Conservation (phyloP, 2,329 filamentous ascomycete genomes). For the Phaeosphaeria sp. region DNA sequence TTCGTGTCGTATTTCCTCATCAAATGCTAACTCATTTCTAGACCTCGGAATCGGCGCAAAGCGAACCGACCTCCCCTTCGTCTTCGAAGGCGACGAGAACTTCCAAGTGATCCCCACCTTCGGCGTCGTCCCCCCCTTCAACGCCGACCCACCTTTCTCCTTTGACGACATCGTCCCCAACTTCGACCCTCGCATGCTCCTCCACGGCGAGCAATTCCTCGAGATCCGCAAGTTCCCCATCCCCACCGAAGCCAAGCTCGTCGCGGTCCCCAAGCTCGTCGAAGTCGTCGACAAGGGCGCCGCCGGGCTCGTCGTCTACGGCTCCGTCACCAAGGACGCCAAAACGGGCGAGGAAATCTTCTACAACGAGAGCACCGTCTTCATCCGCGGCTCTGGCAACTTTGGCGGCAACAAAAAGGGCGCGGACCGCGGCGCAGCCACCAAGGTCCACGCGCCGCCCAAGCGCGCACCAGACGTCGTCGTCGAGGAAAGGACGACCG, state of each 20-base stretch:
- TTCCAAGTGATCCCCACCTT: constrained; percentile 97
- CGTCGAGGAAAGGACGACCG: constrained; percentile 82
- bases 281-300: constrained; percentile 97
- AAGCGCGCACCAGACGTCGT: constrained; percentile 79
- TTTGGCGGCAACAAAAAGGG: constrained; percentile 86
- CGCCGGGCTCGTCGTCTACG: constrained; percentile 81
- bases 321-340: constrained; percentile 83
- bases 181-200: constrained; percentile 97
- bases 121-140: constrained; percentile 94
- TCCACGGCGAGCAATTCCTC: constrained; percentile 98
- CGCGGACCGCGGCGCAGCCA: constrained; percentile 78
- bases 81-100: constrained; percentile 88
- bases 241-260: constrained; percentile 79
- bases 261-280: constrained; percentile 80
- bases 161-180: constrained; percentile 87
- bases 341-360: constrained; percentile 88
- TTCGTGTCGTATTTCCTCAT: background rate
- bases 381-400: constrained; percentile 88
- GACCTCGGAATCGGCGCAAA: constrained; percentile 91
- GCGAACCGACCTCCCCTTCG: constrained; percentile 82
- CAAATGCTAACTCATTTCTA: constrained; percentile 33
- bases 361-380: constrained; percentile 95
- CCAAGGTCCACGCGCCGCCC: constrained; percentile 79
- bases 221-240: constrained; percentile 93
- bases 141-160: constrained; percentile 79